These are phyloP conservation scores for Wickerhamomyces strasburgensis DNA, from an alignment of 805 yeast genomes.

Conservation along the genomic window DNA sequence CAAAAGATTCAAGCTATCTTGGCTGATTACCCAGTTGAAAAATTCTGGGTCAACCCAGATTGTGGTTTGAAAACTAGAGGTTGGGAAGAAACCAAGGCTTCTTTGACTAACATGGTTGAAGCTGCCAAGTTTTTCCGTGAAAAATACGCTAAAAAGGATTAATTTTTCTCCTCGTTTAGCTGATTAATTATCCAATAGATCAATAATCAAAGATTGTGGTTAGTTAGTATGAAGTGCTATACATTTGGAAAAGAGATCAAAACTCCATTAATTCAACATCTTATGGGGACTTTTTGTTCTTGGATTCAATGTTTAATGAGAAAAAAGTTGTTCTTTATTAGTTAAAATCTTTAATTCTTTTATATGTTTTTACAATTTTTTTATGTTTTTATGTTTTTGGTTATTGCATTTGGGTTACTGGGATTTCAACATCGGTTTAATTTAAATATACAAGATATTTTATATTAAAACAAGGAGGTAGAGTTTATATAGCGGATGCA, in stretches of 20 bases:
- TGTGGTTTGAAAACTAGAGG: conserved; percentile 99
- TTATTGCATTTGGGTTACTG: conserved; percentile 28
- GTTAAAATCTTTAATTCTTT: no score
- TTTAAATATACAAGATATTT: conserved; percentile 8
- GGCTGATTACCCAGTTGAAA: conserved; percentile 95
- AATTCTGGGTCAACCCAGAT: conserved; percentile 99
- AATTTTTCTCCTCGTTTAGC: conserved; percentile 4
- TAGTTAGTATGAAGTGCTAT: no score
- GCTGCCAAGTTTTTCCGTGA: conserved; percentile 96
- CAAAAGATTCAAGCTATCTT: conserved; percentile 89
- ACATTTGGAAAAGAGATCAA: no score
- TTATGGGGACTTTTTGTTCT: conserved; percentile 8
- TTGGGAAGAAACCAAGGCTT: conserved; percentile 95
- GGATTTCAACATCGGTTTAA: conserved; percentile 45
- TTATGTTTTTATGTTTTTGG: conserved; percentile 16
- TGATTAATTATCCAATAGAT: conserved; percentile 2
- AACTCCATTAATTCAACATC: conserved; percentile 24
- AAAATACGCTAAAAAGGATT: conserved; percentile 24
- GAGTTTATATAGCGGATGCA: no score
- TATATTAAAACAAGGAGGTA: conserved; percentile 1
- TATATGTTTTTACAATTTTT: conserved; percentile 12
- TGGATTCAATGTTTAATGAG: conserved; percentile 9
- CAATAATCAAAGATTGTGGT: no score
- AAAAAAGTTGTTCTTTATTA: conserved; percentile 2
- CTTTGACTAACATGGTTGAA: conserved; percentile 97